Conservation (phyloP, 2,329 filamentous ascomycete species). For the Sporothrix euskadiensis region DNA sequence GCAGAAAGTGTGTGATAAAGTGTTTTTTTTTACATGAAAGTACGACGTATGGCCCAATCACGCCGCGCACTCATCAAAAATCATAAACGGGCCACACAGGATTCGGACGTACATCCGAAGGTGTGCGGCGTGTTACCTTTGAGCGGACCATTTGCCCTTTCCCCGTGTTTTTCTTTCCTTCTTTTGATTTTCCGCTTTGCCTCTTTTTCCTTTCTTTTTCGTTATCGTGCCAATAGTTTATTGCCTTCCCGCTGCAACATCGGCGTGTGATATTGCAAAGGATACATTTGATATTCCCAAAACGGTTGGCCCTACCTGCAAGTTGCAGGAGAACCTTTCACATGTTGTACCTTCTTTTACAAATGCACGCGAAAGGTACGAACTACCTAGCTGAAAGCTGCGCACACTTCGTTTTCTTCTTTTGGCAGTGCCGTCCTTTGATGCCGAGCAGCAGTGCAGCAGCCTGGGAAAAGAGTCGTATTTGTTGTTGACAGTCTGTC, state of each 20-base stretch:
- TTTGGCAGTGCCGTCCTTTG: neutral
- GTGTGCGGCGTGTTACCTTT: neutral
- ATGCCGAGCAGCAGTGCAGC: neutral
- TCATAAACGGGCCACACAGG: neutral
- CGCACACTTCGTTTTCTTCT: neutral
- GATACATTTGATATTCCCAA: neutral
- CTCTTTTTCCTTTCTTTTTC: neutral
- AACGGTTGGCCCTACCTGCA: neutral
- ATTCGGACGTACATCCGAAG: slow-evolving; percentile 4
- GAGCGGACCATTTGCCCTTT: slow-evolving; percentile 1
- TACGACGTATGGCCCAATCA: slow-evolving; percentile 13
- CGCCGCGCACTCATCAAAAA: neutral
- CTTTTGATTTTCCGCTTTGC: neutral
- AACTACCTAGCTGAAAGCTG: neutral
- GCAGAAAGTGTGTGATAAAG: neutral
- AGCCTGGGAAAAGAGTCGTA: neutral
- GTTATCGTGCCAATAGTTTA: neutral
- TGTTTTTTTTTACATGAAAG: neutral
- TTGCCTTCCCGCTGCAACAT: slow-evolving; percentile 14
- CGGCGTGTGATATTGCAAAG: slow-evolving; percentile 4
- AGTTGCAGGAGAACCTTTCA: neutral
- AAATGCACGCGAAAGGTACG: neutral
- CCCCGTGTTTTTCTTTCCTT: slow-evolving; percentile 3
- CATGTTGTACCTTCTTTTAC: neutral
- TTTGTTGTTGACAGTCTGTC: neutral